phyloP scores from a whole-genome alignment of 1,284 basidiomycete species.

The Apiotrichum gamsii region DNA sequence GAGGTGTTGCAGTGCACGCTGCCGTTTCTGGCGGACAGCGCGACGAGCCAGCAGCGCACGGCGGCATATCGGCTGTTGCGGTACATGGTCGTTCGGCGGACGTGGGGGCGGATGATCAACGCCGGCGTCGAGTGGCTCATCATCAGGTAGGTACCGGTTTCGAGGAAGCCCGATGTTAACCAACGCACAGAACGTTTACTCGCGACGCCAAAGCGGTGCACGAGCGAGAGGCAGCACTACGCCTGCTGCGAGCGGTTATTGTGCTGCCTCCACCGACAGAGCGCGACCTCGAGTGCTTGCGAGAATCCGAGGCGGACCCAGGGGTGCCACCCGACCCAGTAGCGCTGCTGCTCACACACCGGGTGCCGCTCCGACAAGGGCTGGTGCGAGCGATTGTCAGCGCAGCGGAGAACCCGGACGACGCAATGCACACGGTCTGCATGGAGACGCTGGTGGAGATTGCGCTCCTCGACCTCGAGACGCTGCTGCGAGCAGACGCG shows the following conservation, averaged over 20 bases:
- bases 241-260: conserved; percentile 77
- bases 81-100: conserved; percentile 62
- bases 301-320: neutral
- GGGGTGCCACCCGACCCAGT: conserved; percentile 7
- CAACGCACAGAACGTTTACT: conserved; percentile 60
- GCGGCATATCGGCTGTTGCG: conserved; percentile 81
- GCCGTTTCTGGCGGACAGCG: conserved; percentile 68
- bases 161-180: no score
- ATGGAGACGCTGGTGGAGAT: conserved; percentile 90
- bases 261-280: conserved; percentile 37
- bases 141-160: conserved; percentile 56
- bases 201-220: conserved; percentile 71
- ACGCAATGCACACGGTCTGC: conserved; percentile 75
- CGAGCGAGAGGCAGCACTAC: conserved; percentile 93
- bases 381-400: conserved; percentile 82
- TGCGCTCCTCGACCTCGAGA: conserved; percentile 72
- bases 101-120: conserved; percentile 39
- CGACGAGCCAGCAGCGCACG: conserved; percentile 69
- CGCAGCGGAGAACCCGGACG: conserved; percentile 88
- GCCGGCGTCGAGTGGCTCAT: conserved; percentile 77
- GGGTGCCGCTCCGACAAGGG: conserved; percentile 52
- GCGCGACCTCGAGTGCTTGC: neutral
- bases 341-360: conserved; percentile 13
- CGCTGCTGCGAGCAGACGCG: conserved; percentile 74
- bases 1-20: conserved; percentile 70